phyloP scores from a whole-genome alignment of 1,139 yeast genomes.

The Debaryomyces subglobosus region DNA sequence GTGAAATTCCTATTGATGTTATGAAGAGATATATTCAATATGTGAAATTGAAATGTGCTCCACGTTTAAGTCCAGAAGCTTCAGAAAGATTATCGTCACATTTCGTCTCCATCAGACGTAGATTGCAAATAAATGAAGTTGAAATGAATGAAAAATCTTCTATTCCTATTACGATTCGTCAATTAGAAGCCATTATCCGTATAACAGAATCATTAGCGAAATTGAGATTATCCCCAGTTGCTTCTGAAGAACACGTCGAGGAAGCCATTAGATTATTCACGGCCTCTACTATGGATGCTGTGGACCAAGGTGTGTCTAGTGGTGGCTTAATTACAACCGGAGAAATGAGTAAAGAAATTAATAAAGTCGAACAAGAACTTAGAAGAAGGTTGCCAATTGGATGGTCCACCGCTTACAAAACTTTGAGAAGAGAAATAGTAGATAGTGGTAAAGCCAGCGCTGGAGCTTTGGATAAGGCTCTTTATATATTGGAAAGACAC shows the following conservation, averaged over 20 bases:
- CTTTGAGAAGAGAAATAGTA: slow-evolving; percentile 83
- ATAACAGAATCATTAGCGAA: slow-evolving; percentile 95
- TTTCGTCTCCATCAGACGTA: slow-evolving; percentile 87
- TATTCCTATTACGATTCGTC: slow-evolving; percentile 97
- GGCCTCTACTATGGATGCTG: slow-evolving; percentile 98
- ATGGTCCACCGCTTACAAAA: slow-evolving; percentile 90
- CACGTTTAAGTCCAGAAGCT: slow-evolving; percentile 86
- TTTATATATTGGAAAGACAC: slow-evolving; percentile 79
- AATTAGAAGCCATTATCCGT: slow-evolving; percentile 95
- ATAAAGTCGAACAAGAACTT: slow-evolving; percentile 79
- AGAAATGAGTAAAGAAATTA: slow-evolving; percentile 68
- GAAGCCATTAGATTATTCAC: slow-evolving; percentile 94
- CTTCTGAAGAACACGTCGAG: slow-evolving; percentile 87
- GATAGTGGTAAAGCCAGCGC: slow-evolving; percentile 66
- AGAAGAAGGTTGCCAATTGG: slow-evolving; percentile 94
- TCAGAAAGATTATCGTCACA: slow-evolving; percentile 91
- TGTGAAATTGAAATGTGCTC: slow-evolving; percentile 90
- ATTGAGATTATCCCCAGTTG: slow-evolving; percentile 78
- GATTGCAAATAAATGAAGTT: slow-evolving; percentile 78
- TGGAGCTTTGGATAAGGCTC: slow-evolving; percentile 81
- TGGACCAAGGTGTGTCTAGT: slow-evolving; percentile 71
- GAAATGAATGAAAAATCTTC: slow-evolving; percentile 89
- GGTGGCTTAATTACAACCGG: slow-evolving; percentile 48
- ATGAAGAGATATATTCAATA: slow-evolving; percentile 94
- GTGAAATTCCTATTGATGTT: slow-evolving; percentile 86